Conservation (phyloP, 2,329 filamentous ascomycete genomes). For the Fusarium denticulatum region DNA sequence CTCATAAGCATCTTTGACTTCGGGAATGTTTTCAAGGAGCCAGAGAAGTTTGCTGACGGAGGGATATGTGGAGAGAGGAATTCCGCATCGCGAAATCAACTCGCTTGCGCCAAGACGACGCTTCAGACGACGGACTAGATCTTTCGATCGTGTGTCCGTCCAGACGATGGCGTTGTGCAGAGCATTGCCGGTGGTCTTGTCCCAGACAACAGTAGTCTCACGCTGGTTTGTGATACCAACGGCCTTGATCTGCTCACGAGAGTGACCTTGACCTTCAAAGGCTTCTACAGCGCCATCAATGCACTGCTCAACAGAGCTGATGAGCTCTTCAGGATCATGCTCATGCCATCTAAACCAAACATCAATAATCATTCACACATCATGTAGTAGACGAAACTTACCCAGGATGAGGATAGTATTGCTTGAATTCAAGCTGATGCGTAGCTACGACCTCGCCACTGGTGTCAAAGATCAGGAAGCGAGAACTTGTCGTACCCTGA, state of each 20-base stretch:
- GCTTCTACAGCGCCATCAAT: conserved; percentile 77
- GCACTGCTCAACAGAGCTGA: conserved; percentile 77
- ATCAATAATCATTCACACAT: neutral
- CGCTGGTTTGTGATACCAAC: conserved; percentile 87
- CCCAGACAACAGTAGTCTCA: conserved; percentile 85
- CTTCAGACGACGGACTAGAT: conserved; percentile 78
- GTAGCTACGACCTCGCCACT: conserved; percentile 74
- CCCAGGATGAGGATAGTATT: conserved; percentile 80
- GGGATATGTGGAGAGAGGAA: conserved; percentile 84
- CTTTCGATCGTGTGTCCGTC: conserved; percentile 82
- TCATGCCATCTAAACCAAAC: conserved; percentile 76
- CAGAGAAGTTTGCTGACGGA: conserved; percentile 82
- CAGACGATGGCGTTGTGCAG: conserved; percentile 86
- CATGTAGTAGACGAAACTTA: conserved; percentile 50
- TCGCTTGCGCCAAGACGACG: conserved; percentile 71
- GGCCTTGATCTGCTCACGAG: conserved; percentile 73
- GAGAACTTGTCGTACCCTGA: conserved; percentile 80
- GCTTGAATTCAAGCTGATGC: conserved; percentile 80
- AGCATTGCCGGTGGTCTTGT: conserved; percentile 78
- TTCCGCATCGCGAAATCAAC: conserved; percentile 74
- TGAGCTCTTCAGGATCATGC: conserved; percentile 80
- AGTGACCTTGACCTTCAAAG: conserved; percentile 75
- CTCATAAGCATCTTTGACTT: conserved; percentile 76
- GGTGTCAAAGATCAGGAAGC: conserved; percentile 81
- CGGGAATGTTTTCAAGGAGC: conserved; percentile 75